Base-by-base conservation (phyloP, 495 filamentous ascomycete species). In the Tricharina praecox region DNA sequence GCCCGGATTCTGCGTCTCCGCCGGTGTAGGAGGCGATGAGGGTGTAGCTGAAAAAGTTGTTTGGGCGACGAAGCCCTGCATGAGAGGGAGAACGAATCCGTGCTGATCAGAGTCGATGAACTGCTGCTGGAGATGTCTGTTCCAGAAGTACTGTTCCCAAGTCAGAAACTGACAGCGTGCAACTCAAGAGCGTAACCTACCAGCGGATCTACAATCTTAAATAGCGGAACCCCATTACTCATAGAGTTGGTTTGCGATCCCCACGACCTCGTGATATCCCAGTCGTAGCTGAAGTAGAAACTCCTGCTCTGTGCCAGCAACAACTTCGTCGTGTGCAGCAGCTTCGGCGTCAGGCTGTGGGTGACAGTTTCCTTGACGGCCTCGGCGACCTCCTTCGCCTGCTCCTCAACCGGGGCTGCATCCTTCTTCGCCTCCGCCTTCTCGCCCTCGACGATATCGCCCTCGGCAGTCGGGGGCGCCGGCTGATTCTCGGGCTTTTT, bases 61-160 rank as follows among this genome's bases (percentile, higher is more conserved):
- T 62, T 97, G 90, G 2, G 87, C 86, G 18, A 97, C 82, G 55
- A 95, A 97, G 3, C 90, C 90, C 67, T 95, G 88, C 65, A 95
- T 81, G 8, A 97, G 54, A 0, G 90, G 90, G 42, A 97, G 59
- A 7, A 84, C 70, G 52, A 90, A 74, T 1, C 66, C 66, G 46
- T 74, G 67, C n/a, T 76, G 64, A 1, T 79, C 77, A 26, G 70
- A 68, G 10, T 81, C 70, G 43, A 83, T 78, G 48, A 97, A 87
- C 2, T 78, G 78, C 36, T 71, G 61, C 28, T 82, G 70, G 9
- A 95, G 66, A 63, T 85, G 67, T 18, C 67, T 69, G 55, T 97
- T 97, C 88, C 88, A 97, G 54, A 93, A 95, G 63, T 75, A 94
- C 77, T 81, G 49, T 2, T 45, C 24, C 42, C 63, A 51, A 64